phyloP scores from a whole-genome alignment of 306 rosid species.

The Cicer yamashitae region DNA sequence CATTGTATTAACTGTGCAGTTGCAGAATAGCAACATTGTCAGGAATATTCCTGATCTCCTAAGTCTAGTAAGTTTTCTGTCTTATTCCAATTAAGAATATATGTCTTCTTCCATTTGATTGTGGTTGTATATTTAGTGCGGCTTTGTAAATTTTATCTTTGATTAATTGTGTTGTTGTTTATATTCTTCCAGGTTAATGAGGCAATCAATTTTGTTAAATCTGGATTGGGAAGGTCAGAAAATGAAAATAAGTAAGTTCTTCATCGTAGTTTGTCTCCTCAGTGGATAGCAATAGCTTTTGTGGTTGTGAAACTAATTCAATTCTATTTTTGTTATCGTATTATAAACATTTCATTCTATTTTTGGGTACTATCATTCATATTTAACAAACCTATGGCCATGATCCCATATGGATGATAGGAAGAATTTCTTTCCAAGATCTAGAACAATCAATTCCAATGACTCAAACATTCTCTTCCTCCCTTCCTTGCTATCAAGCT shows the following conservation, averaged over 20 bases:
- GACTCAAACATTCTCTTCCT: not conserved
- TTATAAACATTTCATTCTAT: slow-evolving; percentile 15
- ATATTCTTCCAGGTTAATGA: slow-evolving; percentile 64
- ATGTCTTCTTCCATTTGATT: slow-evolving; percentile 21
- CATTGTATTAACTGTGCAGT: slow-evolving; percentile 55
- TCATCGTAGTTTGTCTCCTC: slow-evolving; percentile 26
- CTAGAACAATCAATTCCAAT: not conserved
- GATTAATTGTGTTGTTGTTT: slow-evolving; percentile 28
- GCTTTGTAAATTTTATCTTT: slow-evolving; percentile 20
- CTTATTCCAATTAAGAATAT: slow-evolving; percentile 16
- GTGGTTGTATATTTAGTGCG: slow-evolving; percentile 14
- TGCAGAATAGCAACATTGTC: slow-evolving; percentile 76
- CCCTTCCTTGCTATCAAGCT: not conserved
- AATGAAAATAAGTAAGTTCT: slow-evolving; percentile 66
- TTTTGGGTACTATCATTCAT: slow-evolving; percentile 26
- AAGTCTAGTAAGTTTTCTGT: slow-evolving; percentile 63
- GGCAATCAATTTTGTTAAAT: slow-evolving; percentile 61
- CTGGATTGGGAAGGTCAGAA: slow-evolving; percentile 56
- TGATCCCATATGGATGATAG: not conserved
- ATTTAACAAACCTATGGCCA: not conserved
- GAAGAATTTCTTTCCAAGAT: slow-evolving; percentile 13
- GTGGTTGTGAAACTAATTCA: slow-evolving; percentile 30
- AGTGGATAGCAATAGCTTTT: slow-evolving; percentile 13
- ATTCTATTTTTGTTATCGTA: not conserved
- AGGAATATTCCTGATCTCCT: slow-evolving; percentile 55